A percentile compares a stretch with the other conserved stretches of the same genome.
Conservation (phyloP, 1,139 yeast genomes). For the Saccharomycopsis phalli region DNA sequence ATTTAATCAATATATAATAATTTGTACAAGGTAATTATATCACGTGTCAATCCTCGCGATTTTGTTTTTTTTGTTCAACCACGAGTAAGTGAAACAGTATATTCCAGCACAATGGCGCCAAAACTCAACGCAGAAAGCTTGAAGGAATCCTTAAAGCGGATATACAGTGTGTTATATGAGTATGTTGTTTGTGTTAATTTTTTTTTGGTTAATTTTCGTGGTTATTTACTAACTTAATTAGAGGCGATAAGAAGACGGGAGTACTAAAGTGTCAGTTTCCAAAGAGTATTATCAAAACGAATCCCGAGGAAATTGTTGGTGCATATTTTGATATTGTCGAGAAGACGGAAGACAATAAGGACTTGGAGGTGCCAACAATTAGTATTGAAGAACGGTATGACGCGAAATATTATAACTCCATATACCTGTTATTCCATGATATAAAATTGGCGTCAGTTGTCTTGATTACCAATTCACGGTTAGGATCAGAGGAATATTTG, state of each 20-base stretch:
- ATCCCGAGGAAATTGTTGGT: slow-evolving; percentile 35
- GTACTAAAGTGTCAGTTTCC: slow-evolving; percentile 40
- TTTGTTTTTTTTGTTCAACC: too few species aligned
- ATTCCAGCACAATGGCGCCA: too few species aligned
- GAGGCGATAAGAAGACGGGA: slow-evolving; percentile 8
- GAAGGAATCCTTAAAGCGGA: slow-evolving; percentile 6
- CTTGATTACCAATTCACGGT: slow-evolving; percentile 38
- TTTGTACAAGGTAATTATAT: too few species aligned
- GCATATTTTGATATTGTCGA: slow-evolving; percentile 32
- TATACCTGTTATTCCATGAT: slow-evolving; percentile 64
- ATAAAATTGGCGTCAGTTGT: slow-evolving; percentile 53
- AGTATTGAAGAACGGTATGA: slow-evolving; percentile 30
- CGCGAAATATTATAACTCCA: slow-evolving; percentile 32
- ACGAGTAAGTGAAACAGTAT: too few species aligned
- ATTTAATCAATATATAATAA: too few species aligned
- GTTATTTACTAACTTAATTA: neutral
- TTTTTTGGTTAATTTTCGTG: neutral
- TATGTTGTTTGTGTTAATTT: neutral
- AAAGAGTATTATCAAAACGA: slow-evolving; percentile 36
- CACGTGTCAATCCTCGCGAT: too few species aligned
- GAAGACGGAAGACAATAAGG: slow-evolving; percentile 24
- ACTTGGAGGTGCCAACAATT: slow-evolving; percentile 24
- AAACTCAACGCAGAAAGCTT: too few species aligned
- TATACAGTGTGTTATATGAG: slow-evolving; percentile 4
- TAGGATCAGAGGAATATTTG: slow-evolving; percentile 50